Conservation (phyloP, 73 alveolate genomes). For the Tetrahymena borealis region DNA sequence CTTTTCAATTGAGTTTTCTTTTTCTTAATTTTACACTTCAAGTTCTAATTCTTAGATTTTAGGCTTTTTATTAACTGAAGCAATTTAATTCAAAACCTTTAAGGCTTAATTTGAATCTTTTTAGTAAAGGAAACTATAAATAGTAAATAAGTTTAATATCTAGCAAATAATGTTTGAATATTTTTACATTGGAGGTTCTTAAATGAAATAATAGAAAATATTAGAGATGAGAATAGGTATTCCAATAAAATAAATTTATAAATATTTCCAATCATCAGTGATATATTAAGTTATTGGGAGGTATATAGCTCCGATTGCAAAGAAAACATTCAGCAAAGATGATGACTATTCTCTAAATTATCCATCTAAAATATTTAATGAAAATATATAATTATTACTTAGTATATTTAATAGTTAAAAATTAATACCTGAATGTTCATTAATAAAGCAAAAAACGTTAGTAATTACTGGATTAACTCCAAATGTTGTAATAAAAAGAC, state of each 20-base stretch:
- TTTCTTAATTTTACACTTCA: background rate
- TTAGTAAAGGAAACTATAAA: background rate
- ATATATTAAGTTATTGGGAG: background rate
- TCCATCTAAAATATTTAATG: background rate
- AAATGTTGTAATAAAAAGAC: background rate
- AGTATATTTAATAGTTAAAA: no score
- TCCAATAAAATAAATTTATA: background rate
- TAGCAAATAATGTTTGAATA: background rate
- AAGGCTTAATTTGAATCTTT: background rate
- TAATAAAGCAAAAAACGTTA: background rate
- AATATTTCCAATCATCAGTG: background rate
- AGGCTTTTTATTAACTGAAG: background rate
- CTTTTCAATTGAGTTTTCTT: background rate
- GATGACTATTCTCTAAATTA: background rate
- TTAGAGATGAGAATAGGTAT: background rate
- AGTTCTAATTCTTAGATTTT: background rate
- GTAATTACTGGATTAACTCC: background rate
- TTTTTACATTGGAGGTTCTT: background rate
- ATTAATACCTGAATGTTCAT: background rate
- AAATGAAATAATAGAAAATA: background rate
- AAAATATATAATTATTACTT: no score
- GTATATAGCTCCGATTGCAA: background rate
- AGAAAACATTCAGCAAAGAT: background rate
- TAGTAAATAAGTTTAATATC: background rate
- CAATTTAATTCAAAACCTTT: background rate